Evolutionary conservation across 257 asterid genomes (phyloP).

Genomic region (Ilex asprella): DNA sequence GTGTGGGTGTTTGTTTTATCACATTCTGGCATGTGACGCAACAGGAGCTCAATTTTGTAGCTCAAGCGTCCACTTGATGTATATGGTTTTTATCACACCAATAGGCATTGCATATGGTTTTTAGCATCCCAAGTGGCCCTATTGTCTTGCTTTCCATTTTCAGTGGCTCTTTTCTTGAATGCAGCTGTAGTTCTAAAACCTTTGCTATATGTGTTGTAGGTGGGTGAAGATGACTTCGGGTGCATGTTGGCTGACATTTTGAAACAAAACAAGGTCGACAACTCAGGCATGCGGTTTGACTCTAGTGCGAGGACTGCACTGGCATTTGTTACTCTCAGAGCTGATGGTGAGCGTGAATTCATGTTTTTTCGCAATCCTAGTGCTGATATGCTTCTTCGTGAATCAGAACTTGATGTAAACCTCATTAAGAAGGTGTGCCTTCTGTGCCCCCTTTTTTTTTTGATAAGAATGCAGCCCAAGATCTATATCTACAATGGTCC

Average conservation of each 20-base stretch:
- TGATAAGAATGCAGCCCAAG: neutral
- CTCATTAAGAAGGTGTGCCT: slow-evolving; percentile 63
- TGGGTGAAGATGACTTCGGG: slow-evolving; percentile 90
- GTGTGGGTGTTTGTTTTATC: no score
- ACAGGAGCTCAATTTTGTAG: no score
- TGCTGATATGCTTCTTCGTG: slow-evolving; percentile 80
- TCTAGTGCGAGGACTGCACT: slow-evolving; percentile 74
- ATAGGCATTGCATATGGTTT: no score
- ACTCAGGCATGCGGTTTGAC: slow-evolving; percentile 78
- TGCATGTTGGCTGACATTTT: slow-evolving; percentile 66
- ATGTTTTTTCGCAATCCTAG: slow-evolving; percentile 88
- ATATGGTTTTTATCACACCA: no score
- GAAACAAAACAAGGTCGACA: slow-evolving; percentile 72
- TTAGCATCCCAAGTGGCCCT: no score
- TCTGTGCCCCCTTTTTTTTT: neutral
- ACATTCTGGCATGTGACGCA: no score
- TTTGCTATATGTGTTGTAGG: slow-evolving; percentile 36
- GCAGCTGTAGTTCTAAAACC: neutral
- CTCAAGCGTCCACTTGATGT: no score
- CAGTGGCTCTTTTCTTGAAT: no score
- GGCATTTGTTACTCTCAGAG: slow-evolving; percentile 78
- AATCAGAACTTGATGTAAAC: slow-evolving; percentile 64
- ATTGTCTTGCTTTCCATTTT: no score
- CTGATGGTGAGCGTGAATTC: slow-evolving; percentile 94
- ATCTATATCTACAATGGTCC: slow-evolving; percentile 1